Base-by-base conservation (phyloP, 345 rosid genomes). In the Eucalyptus paniculata region DNA sequence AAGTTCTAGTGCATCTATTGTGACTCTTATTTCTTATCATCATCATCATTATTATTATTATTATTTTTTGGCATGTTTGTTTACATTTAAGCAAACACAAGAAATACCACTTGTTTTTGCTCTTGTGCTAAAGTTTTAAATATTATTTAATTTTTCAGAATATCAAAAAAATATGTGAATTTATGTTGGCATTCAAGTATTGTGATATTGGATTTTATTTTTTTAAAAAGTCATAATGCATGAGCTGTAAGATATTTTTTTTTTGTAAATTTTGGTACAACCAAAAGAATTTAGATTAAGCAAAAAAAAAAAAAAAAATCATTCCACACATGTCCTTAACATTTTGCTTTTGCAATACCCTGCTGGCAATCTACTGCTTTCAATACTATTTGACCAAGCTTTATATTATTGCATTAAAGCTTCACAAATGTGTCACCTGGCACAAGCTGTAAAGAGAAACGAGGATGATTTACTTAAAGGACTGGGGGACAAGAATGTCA, bases 391-490 rank as follows among this genome's bases (percentile, higher is more conserved):
- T 88, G 62, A 82, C 72, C 88, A 86, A 40, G 28, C 60, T 86
- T 42, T 26, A 34, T 53, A 47, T 50, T 82, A 6, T 21, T 40
- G 40, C 44, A 45, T 58, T 56, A 50, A 42, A 34, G 95, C 93
- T 93, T 91, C 94, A 89, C 94, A 95, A 86, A 89, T 94, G 65
- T 94, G 94, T 91, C 94, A 94, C 72, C 88, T 93, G 89, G 92
- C 93, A 77, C 95, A 94, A 93, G 98, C 98, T 87, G 91, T 92
- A 49, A 97, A 94, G 87, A 96, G 96, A 88, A 94, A 95, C 67
- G 89, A 92, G 42, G 96, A 94, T 92, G 89, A 50, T 88, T 92
- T 96, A 24, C 93, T 96, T 51, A 95, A 92, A 92, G 96, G 96
- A 86, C 91, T 93, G 77, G 94, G 85, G 89, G 98, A 97, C 90